Conservation (phyloP, 2,329 filamentous ascomycete genomes). For the Coniella lustricola region DNA sequence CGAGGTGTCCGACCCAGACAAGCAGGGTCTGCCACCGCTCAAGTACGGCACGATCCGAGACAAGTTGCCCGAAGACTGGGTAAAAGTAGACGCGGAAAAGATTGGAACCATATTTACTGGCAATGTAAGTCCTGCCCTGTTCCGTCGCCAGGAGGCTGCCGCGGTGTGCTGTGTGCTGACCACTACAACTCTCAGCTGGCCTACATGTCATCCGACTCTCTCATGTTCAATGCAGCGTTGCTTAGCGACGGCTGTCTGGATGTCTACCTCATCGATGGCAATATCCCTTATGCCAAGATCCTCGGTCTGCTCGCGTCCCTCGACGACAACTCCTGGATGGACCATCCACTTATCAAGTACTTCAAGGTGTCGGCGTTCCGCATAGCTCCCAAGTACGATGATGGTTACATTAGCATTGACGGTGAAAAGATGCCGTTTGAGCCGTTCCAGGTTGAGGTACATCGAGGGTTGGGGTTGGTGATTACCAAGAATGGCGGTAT, state of each 20-base stretch:
- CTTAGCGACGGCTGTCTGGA: constrained; percentile 83
- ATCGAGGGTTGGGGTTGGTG: constrained; percentile 75
- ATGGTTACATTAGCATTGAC: constrained; percentile 89
- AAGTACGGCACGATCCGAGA: constrained; percentile 76
- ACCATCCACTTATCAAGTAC: constrained; percentile 70
- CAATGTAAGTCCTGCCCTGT: constrained; percentile 56
- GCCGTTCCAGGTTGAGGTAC: constrained; percentile 86
- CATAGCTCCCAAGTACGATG: constrained; percentile 61
- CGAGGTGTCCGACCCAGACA: constrained; percentile 10
- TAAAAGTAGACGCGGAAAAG: constrained; percentile 63
- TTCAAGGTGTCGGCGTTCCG: constrained; percentile 83
- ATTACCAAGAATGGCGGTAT: constrained; percentile 70
- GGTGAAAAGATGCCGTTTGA: constrained; percentile 83
- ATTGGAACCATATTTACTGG: constrained; percentile 91
- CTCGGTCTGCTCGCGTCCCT: constrained; percentile 65
- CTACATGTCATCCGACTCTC: constrained; percentile 78
- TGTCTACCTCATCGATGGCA: constrained; percentile 71
- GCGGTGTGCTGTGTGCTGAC: too few relatives aligned
- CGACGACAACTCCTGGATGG: constrained; percentile 69
- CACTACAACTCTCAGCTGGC: constrained; percentile 54
- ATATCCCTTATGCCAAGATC: constrained; percentile 59
- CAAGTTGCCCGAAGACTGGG: constrained; percentile 70
- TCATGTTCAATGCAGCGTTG: constrained; percentile 80
- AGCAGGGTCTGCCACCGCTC: constrained; percentile 59
- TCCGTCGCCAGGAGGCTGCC: too few relatives aligned